phyloP scores from a whole-genome alignment of 805 yeast genomes.

The Groenewaldozyma tartarivorans region DNA sequence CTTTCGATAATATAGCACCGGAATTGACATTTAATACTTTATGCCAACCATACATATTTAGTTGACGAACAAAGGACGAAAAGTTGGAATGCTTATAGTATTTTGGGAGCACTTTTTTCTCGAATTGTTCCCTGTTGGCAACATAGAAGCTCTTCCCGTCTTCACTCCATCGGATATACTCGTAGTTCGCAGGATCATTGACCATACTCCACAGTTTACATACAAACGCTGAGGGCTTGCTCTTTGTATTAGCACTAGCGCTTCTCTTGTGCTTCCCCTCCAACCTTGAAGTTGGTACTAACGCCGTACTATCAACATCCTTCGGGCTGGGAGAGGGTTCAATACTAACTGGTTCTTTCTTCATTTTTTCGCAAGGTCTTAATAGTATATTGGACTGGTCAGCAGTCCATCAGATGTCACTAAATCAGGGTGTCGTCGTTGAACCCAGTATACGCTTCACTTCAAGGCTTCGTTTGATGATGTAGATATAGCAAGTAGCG shows the following conservation, averaged over 20 bases:
- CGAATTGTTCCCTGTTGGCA: conserved; percentile 71
- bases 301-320: not conserved
- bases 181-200: conserved; percentile 61
- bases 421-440: too few relatives aligned
- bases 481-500: too few relatives aligned
- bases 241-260: conserved; percentile 19
- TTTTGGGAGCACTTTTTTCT: conserved; percentile 74
- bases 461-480: too few relatives aligned
- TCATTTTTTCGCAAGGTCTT: too few relatives aligned
- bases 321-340: too few relatives aligned
- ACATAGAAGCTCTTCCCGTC: conserved; percentile 85
- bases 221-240: conserved; percentile 71
- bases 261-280: conserved; percentile 15
- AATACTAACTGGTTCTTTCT: too few relatives aligned
- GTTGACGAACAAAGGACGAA: conserved; percentile 90
- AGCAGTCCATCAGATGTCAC: too few relatives aligned
- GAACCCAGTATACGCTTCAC: too few relatives aligned
- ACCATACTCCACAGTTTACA: conserved; percentile 94
- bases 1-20: conserved; percentile 44
- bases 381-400: too few relatives aligned
- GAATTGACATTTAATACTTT: conserved; percentile 86
- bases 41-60: conserved; percentile 99
- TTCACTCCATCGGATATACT: conserved; percentile 72
- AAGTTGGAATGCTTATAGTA: conserved; percentile 94
- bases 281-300: not conserved